Evolutionary conservation across 495 filamentous ascomycete genomes (phyloP).

Genomic region (Parachaetomium inaequale): DNA sequence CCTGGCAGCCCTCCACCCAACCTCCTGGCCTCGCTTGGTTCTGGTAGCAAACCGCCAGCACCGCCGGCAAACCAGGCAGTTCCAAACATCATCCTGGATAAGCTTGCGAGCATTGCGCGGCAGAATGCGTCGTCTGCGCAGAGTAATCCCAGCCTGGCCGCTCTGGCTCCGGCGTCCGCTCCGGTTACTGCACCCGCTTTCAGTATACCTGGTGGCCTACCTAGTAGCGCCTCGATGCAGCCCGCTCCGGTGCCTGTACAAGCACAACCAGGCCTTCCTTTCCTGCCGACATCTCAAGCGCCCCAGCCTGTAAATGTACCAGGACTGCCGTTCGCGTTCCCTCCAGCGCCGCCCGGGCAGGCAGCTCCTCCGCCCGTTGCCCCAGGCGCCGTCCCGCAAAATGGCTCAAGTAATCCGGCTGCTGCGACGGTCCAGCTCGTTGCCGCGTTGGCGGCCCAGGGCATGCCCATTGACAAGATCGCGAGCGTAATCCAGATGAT

Average conservation of each 20-base stretch:
- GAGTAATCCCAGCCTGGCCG: conserved; percentile 46
- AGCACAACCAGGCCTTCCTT: conserved; percentile 26
- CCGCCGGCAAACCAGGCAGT: conserved; percentile 27
- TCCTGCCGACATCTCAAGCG: conserved; percentile 35
- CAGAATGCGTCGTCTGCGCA: conserved; percentile 66
- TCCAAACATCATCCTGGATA: conserved; percentile 73
- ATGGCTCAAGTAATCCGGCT: conserved; percentile 46
- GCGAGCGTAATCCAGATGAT: conserved; percentile 45
- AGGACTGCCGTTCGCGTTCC: conserved; percentile 40
- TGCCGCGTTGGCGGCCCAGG: conserved; percentile 43
- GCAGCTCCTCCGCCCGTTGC: conserved; percentile 39
- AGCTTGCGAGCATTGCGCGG: conserved; percentile 79
- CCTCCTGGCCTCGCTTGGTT: conserved; percentile 26
- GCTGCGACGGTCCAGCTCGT: conserved; percentile 49
- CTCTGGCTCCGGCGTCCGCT: conserved; percentile 25
- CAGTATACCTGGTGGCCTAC: conserved; percentile 16
- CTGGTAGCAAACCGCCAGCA: conserved; percentile 25
- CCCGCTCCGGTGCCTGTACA: conserved; percentile 19
- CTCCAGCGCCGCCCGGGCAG: conserved; percentile 16
- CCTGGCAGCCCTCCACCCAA: conserved; percentile 68
- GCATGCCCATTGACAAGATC: conserved; percentile 45
- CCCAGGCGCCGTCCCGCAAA: conserved; percentile 24
- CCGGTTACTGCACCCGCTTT: conserved; percentile 22
- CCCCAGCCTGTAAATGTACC: conserved; percentile 58
- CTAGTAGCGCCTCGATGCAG: conserved; percentile 24